These are phyloP conservation scores for Malus sieversii DNA, from an alignment of 306 rosid genomes.

Conservation along the genomic window DNA sequence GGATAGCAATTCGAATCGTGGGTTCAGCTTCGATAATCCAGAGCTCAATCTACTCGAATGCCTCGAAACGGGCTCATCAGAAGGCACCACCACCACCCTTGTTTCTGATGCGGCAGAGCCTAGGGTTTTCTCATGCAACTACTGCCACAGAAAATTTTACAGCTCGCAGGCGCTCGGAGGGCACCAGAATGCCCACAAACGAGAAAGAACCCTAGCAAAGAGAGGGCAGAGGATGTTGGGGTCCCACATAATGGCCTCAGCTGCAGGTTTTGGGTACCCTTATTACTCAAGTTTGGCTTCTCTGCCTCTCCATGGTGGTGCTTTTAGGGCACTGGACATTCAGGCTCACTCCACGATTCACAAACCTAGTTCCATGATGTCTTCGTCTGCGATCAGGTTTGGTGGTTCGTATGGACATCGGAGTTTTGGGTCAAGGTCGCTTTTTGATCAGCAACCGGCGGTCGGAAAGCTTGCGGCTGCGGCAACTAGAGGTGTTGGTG, in stretches of 20 bases:
- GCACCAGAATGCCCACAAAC: slow-evolving; percentile 89
- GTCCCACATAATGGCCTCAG: slow-evolving; percentile 37
- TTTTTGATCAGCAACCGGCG: slow-evolving; percentile 37
- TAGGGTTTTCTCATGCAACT: slow-evolving; percentile 61
- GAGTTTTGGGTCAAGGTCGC: slow-evolving; percentile 26
- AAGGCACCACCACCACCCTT: not conserved
- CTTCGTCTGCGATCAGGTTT: not conserved
- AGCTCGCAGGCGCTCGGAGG: slow-evolving; percentile 85
- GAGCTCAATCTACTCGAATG: slow-evolving; percentile 50
- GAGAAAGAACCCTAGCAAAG: slow-evolving; percentile 68
- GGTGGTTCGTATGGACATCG: slow-evolving; percentile 27
- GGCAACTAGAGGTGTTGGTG: slow-evolving; percentile 5
- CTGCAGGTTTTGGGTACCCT: slow-evolving; percentile 39
- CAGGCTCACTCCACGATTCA: slow-evolving; percentile 46
- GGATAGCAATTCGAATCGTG: not conserved
- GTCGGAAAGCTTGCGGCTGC: slow-evolving; percentile 31
- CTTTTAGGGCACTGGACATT: slow-evolving; percentile 38
- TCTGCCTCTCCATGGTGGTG: slow-evolving; percentile 41
- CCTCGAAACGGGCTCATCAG: slow-evolving; percentile 32
- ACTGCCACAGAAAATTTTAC: slow-evolving; percentile 66
- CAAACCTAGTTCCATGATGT: slow-evolving; percentile 28
- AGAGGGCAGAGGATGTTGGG: slow-evolving; percentile 43
- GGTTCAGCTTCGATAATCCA: not conserved
- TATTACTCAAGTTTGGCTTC: slow-evolving; percentile 39
- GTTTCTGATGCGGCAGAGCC: slow-evolving; percentile 24